These are phyloP conservation scores for Neoboletus magnificus DNA, from an alignment of 768 basidiomycete genomes.

Conservation along the genomic window DNA sequence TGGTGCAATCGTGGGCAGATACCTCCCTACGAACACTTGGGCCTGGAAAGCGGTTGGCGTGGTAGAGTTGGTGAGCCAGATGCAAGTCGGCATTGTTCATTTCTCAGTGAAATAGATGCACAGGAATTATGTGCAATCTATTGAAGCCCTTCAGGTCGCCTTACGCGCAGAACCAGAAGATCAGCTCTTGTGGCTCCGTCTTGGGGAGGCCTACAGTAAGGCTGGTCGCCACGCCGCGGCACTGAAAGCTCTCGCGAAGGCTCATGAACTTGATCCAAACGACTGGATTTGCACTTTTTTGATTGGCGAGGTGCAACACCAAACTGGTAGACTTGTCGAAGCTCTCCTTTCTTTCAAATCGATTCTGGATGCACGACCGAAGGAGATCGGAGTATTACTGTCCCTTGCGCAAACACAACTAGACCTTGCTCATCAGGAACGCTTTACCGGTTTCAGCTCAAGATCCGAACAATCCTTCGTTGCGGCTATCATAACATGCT, in stretches of 20 bases:
- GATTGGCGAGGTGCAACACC: constrained; percentile 79
- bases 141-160: constrained; percentile 82
- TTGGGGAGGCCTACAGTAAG: constrained; percentile 88
- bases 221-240: constrained; percentile 89
- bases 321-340: constrained; percentile 71
- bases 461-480: constrained; percentile 75
- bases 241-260: constrained; percentile 77
- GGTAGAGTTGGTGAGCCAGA: constrained; percentile 74
- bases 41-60: constrained; percentile 97
- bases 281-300: constrained; percentile 86
- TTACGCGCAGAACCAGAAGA: constrained; percentile 77
- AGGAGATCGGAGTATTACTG: constrained; percentile 69
- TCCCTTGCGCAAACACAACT: constrained; percentile 72
- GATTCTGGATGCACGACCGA: constrained; percentile 53
- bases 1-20: constrained; percentile 40
- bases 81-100: neutral
- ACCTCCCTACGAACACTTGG: constrained; percentile 84
- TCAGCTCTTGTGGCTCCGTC: constrained; percentile 78
- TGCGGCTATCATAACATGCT: constrained; percentile 50
- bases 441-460: constrained; percentile 63
- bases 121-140: constrained; percentile 67
- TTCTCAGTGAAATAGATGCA: constrained; percentile 45
- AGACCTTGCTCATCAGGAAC: constrained; percentile 64
- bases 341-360: constrained; percentile 64
- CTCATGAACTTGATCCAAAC: constrained; percentile 65